Base-by-base conservation (phyloP, 73 alveolate genomes). In the Paramecium pentaurelia region DNA sequence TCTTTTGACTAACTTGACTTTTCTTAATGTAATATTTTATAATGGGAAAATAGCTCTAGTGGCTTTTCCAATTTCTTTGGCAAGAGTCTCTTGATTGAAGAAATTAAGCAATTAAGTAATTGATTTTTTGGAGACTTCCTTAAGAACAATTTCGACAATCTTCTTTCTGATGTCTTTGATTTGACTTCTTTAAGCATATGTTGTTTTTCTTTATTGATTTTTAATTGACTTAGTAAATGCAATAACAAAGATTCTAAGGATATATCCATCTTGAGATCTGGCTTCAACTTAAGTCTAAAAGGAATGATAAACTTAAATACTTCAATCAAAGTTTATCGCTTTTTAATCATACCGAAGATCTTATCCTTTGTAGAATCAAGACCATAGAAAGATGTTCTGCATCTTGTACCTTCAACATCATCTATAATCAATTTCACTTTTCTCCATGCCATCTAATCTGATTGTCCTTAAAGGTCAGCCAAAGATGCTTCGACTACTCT, bases 371-470 rank as follows among this genome's bases (percentile, higher is more conserved):
- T 98, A 86, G 96, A 92, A 93, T 97, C 99, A 93, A 98, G 73
- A 18, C 99, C 99, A 94, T 98, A 96, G 97, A 98, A 97, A 95
- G 89, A 91, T 44, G 99, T 98, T 93, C 93, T 92, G 93, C 98
- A 95, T 77, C 95, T 94, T 44, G 86, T 83, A 83, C 99, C 99
- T 92, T 98, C 98, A 68, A 98, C 99, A 28, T 97, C 99, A 54
- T 98, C 99, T 71, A 96, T 95, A 73, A 96, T 97, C 86, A 98
- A 93, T 96, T 98, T 96, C 87, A 98, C 98, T 95, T 98, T 98
- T 86, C 97, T 95, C 93, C 94, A 86, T 47, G 94, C 71, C 77
- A 70, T 60, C 45, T 95, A 88, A 36, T 92, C 95, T 4, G 86
- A 58, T 71, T 92, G 58, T 51, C 86, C 92, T 93, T 60, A 88